Percentiles rank a stretch among this genome's conserved stretches.
Evolutionary conservation across 129 eudicot genomes (phyloP).

Genomic region (Arctium minus): DNA sequence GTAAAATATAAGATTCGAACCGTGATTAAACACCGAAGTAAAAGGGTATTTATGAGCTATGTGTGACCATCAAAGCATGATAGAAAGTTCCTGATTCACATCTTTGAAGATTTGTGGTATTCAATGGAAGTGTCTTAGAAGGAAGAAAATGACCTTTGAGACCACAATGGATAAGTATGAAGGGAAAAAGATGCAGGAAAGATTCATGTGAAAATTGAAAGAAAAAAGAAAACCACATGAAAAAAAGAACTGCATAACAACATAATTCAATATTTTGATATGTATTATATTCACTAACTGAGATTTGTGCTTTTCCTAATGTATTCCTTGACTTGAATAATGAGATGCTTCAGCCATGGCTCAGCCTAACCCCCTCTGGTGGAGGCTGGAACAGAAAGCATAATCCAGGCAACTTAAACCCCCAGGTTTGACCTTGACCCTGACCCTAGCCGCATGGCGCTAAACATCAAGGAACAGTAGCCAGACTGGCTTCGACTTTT

Average conservation of each 20-base stretch:
- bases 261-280: not conserved
- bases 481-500: not conserved
- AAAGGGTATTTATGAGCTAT: slow-evolving; percentile 22
- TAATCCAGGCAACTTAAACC: not conserved
- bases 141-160: slow-evolving; percentile 37
- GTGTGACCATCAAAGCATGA: slow-evolving; percentile 36
- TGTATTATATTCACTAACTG: not conserved
- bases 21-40: slow-evolving; percentile 5
- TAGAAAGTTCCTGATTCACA: slow-evolving; percentile 26
- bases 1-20: slow-evolving; percentile 7
- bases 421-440: not conserved
- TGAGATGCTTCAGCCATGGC: not conserved
- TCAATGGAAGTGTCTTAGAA: slow-evolving; percentile 31
- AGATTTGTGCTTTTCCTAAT: not conserved
- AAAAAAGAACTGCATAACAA: slow-evolving; percentile 5
- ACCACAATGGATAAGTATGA: slow-evolving; percentile 39
- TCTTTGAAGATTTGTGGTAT: slow-evolving; percentile 41
- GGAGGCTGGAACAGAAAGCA: not conserved
- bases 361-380: not conserved
- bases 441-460: not conserved
- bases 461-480: not conserved
- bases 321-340: not conserved
- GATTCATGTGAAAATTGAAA: slow-evolving; percentile 29
- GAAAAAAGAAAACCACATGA: not conserved
- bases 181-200: slow-evolving; percentile 32